Evolutionary conservation across 768 basidiomycete species (phyloP), one percentile per base, ranked within the genome.

Genomic region (Leucocoprinus birnbaumii): DNA sequence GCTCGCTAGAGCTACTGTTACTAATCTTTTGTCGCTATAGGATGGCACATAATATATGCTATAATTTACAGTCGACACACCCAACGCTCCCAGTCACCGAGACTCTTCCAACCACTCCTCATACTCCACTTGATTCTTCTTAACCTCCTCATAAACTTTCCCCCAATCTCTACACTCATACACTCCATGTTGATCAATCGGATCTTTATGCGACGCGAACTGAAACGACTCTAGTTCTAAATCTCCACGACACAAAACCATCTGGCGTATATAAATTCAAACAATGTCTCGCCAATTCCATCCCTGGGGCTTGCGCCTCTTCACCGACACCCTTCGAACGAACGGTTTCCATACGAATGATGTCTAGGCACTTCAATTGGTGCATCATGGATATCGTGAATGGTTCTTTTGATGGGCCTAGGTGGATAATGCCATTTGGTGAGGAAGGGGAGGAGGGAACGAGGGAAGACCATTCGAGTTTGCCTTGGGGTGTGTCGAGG

Each of bases 331-430:
- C n/a, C 63, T 59, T n/a, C 31, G 31, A n/a, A n/a, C 31, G 31
- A 5, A 66, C 57, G 53, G 66, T 66, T 55, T 68, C 66, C 49
- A 61, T 59, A 55, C 71, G 66, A 41, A 74, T 59, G 38, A 70
- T 63, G 51, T 71, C 68, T 8, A 74, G 59, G 49, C 71, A 73
- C 45, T 66, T 64, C 14, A 74, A 65, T 48, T 73, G 69, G 55
- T 74, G 73, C 41, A 73, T 63, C 65, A 74, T 67, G 1, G 68
- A 67, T 40, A 72, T 61, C 7, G 64, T 69, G 57, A 64, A 74
- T 16, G 68, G 67, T 43, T 64, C 67, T 34, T 60, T 60, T 18
- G 68, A 48, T 14, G 65, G 60, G 6, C 72, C 72, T 7, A 73
- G 66, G 57, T 71, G 59, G 11, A 73, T 57, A 26, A 70, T 58